phyloP scores from a whole-genome alignment of 2,329 filamentous ascomycete species.

The Fusarium sp. region DNA sequence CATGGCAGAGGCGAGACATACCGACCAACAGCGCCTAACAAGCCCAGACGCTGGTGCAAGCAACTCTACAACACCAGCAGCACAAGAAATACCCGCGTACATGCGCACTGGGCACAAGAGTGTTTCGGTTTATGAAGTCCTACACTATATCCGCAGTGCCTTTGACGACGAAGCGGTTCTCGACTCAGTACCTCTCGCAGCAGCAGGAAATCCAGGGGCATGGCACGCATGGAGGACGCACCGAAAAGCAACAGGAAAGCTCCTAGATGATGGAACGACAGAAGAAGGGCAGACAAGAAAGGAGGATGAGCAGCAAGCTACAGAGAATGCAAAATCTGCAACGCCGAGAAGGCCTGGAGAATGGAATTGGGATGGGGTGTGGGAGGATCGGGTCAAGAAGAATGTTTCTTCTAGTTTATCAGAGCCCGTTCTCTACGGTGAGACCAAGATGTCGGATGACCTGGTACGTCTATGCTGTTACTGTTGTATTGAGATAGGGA shows the following conservation, averaged over 20 bases:
- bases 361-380: slow-evolving; percentile 99
- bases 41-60: slow-evolving; percentile 43
- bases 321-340: slow-evolving; percentile 20
- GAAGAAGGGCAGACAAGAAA: background rate
- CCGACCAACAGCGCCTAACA: slow-evolving; percentile 52
- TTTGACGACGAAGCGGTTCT: slow-evolving; percentile 83
- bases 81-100: slow-evolving; percentile 51
- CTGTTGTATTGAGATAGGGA: background rate
- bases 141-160: slow-evolving; percentile 83
- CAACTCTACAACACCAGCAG: slow-evolving; percentile 47
- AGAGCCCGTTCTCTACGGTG: slow-evolving; percentile 82
- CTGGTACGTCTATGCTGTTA: slow-evolving; percentile 65
- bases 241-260: slow-evolving; percentile 55
- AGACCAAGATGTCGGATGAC: slow-evolving; percentile 71
- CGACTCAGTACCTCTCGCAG: slow-evolving; percentile 81
- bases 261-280: slow-evolving; percentile 27
- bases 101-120: slow-evolving; percentile 56
- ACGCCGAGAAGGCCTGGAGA: slow-evolving; percentile 69
- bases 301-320: background rate
- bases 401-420: slow-evolving; percentile 81
- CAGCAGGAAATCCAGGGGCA: slow-evolving; percentile 88
- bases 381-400: slow-evolving; percentile 88
- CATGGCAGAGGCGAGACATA: slow-evolving; percentile 53
- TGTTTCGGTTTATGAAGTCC: slow-evolving; percentile 72
- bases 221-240: slow-evolving; percentile 93